These are phyloP conservation scores for Elsinoe batatas DNA, from an alignment of 2,329 filamentous ascomycete species.

Conservation along the genomic window DNA sequence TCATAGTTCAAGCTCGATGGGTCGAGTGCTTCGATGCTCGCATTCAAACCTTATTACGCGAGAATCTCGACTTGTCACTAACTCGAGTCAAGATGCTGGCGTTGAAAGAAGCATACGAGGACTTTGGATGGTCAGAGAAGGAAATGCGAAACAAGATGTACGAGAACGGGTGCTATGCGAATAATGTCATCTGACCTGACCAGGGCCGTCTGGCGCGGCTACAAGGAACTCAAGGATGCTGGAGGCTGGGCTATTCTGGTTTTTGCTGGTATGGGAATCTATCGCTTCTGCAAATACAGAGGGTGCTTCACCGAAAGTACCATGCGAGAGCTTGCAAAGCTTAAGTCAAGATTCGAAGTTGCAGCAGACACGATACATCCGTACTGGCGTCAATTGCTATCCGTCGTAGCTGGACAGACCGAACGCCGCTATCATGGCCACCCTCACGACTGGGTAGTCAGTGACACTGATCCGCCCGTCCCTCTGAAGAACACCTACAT, in stretches of 20 bases:
- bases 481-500: conserved; percentile 39
- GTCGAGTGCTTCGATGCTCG: conserved; percentile 46
- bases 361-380: conserved; percentile 45
- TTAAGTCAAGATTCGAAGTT: conserved; percentile 42
- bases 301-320: conserved; percentile 44
- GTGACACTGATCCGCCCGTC: conserved; percentile 35
- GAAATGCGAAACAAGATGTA: conserved; percentile 43
- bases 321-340: conserved; percentile 37
- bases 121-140: conserved; percentile 49
- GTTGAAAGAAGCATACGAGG: conserved; percentile 44
- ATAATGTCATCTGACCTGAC: neutral
- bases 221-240: conserved; percentile 48
- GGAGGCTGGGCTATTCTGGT: conserved; percentile 48
- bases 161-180: neutral
- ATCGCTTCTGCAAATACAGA: conserved; percentile 52
- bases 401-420: conserved; percentile 36
- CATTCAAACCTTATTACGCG: conserved; percentile 33
- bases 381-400: conserved; percentile 41
- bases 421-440: conserved; percentile 38
- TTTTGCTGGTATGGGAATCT: conserved; percentile 49
- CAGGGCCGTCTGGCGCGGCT: conserved; percentile 46
- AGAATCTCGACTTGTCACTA: conserved; percentile 32
- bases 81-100: conserved; percentile 44
- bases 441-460: conserved; percentile 45
- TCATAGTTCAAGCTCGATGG: conserved; percentile 50